These are phyloP conservation scores for Trichoderma koningiopsis DNA, from an alignment of 2,329 filamentous ascomycete species.

Conservation along the genomic window DNA sequence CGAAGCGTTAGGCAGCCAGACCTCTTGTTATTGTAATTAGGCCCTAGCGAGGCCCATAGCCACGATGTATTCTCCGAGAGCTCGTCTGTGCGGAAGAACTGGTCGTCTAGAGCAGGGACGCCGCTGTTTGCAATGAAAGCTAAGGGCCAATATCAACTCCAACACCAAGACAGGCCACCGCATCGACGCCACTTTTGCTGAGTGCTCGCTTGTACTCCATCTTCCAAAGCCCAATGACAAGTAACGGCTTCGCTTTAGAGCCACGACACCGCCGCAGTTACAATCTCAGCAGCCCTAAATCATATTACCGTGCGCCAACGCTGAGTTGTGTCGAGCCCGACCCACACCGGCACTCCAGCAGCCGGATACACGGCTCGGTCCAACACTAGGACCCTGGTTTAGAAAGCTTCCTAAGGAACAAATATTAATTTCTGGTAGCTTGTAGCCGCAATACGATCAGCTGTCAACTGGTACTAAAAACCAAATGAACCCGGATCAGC, in stretches of 20 bases:
- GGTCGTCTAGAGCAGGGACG: background rate
- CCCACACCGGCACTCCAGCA: conserved; percentile 21
- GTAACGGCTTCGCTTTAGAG: background rate
- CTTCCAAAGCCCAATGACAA: background rate
- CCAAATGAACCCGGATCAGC: conserved; percentile 2
- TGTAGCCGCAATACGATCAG: conserved; percentile 11
- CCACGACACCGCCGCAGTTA: background rate
- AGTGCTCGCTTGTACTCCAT: background rate
- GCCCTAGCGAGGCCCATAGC: background rate
- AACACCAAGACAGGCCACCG: background rate
- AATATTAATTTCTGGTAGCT: conserved; percentile 22
- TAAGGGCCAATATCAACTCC: conserved; percentile 4
- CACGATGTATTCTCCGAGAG: background rate
- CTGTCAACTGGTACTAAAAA: conserved; percentile 16
- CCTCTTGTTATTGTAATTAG: background rate
- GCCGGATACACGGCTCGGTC: conserved; percentile 27
- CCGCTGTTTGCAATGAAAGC: background rate
- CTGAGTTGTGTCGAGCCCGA: conserved; percentile 6
- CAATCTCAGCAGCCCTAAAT: conserved; percentile 17
- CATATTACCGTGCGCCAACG: background rate
- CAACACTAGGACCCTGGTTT: conserved; percentile 25
- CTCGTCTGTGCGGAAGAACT: conserved; percentile 3
- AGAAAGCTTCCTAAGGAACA: conserved; percentile 19
- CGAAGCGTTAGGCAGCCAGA: background rate
- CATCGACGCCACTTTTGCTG: background rate